These are phyloP conservation scores for Exophiala lecanii-corni DNA, from an alignment of 2,329 filamentous ascomycete genomes.

Conservation along the genomic window DNA sequence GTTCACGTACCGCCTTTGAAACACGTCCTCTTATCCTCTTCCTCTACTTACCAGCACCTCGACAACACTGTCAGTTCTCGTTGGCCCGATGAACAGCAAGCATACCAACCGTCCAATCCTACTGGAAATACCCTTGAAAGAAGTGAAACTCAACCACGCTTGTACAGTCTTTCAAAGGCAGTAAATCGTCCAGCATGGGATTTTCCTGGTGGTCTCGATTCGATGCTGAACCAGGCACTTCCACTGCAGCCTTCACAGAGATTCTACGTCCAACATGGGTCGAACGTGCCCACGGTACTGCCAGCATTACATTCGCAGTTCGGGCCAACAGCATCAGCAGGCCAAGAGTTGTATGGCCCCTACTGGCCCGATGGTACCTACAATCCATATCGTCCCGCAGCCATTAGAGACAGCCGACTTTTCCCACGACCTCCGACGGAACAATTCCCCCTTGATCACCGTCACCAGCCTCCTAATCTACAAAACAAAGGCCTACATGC, in stretches of 20 bases:
- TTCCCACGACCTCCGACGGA: constrained; percentile 24
- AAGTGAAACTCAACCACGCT: constrained; percentile 10
- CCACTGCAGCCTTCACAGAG: constrained; percentile 37
- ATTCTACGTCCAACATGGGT: constrained; percentile 41
- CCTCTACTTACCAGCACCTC: constrained; percentile 30
- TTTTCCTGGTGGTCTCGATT: constrained; percentile 49
- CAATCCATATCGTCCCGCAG: constrained; percentile 56
- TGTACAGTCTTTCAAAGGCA: constrained; percentile 9
- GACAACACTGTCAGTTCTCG: constrained; percentile 28
- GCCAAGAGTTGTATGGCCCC: constrained; percentile 54
- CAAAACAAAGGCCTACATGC: constrained; percentile 9
- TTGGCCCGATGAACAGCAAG: constrained; percentile 30
- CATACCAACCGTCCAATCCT: constrained; percentile 2
- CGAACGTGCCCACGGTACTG: constrained; percentile 55
- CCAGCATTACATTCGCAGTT: constrained; percentile 56
- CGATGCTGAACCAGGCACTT: constrained; percentile 56
- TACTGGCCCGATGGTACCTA: constrained; percentile 62
- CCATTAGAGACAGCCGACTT: constrained; percentile 50
- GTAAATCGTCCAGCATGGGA: constrained; percentile 25
- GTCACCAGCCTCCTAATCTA: constrained; percentile 10
- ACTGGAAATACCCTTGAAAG: constrained; percentile 6
- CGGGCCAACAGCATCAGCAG: constrained; percentile 55
- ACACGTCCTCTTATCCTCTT: constrained; percentile 70
- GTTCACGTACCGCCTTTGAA: constrained; percentile 74
- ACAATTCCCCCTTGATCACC: constrained; percentile 20